phyloP scores from a whole-genome alignment of 768 basidiomycete genomes.

The Boletus reticulatus region DNA sequence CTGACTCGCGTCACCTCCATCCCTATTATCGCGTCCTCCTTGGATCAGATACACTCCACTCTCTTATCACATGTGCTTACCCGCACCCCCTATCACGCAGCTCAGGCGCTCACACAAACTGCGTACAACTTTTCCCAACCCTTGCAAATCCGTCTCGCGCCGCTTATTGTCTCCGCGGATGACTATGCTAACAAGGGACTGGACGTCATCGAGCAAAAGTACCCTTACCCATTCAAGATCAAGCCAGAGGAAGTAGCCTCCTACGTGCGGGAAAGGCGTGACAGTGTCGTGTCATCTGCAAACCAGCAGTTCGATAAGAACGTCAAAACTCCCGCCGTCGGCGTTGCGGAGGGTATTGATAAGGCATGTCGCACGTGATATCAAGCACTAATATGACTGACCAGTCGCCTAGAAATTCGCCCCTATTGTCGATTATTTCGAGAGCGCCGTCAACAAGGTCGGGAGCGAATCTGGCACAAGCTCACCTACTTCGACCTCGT shows the following conservation, averaged over 20 bases:
- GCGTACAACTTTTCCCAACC: constrained; percentile 66
- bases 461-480: constrained; percentile 46
- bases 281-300: constrained; percentile 51
- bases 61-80: constrained; percentile 61
- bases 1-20: constrained; percentile 67
- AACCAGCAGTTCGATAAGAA: constrained; percentile 65
- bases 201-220: constrained; percentile 68
- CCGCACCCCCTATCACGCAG: constrained; percentile 61
- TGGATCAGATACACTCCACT: constrained; percentile 57
- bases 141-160: constrained; percentile 61
- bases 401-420: constrained; percentile 50
- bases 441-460: constrained; percentile 52
- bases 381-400: constrained; percentile 13
- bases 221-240: constrained; percentile 73
- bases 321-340: constrained; percentile 60
- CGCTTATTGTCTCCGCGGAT: constrained; percentile 62
- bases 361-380: constrained; percentile 47
- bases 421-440: constrained; percentile 74
- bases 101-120: constrained; percentile 55
- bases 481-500: constrained; percentile 44
- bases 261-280: constrained; percentile 55
- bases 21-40: constrained; percentile 64
- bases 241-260: constrained; percentile 68
- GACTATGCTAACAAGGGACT: constrained; percentile 71
- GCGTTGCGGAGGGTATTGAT: constrained; percentile 67